Evolutionary conservation across 345 rosid species (phyloP).

Genomic region (Nasturtium officinale): DNA sequence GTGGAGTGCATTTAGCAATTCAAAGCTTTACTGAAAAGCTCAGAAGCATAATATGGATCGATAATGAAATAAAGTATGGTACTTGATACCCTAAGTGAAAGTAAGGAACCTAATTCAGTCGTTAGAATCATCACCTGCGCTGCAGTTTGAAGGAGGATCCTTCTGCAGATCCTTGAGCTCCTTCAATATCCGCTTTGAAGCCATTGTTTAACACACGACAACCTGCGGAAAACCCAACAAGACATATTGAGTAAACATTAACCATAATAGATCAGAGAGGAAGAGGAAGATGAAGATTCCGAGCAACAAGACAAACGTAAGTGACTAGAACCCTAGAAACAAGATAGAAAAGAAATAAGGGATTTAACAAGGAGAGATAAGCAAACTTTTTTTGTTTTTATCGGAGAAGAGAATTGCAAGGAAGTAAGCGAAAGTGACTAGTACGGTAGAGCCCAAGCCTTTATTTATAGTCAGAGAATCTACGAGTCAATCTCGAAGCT

Average conservation of each 20-base stretch:
- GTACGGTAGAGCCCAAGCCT: neutral
- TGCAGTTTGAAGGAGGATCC: constrained; percentile 59
- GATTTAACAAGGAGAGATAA: neutral
- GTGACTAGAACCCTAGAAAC: constrained; percentile 18
- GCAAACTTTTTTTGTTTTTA: neutral
- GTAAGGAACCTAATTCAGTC: neutral
- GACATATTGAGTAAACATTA: neutral
- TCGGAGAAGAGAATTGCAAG: neutral
- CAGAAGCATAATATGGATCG: neutral
- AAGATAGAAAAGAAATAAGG: constrained; percentile 18
- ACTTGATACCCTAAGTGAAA: neutral
- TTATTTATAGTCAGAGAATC: constrained; percentile 24
- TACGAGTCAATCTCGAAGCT: constrained; percentile 13
- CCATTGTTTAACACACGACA: constrained; percentile 38
- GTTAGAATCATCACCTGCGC: constrained; percentile 45
- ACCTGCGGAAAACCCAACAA: constrained; percentile 7
- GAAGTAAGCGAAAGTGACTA: neutral
- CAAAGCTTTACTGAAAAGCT: neutral
- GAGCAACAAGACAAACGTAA: constrained; percentile 2
- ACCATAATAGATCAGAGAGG: constrained; percentile 2
- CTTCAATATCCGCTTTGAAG: constrained; percentile 50
- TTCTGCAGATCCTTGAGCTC: constrained; percentile 51
- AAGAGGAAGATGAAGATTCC: neutral
- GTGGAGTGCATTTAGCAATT: neutral
- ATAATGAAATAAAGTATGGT: neutral